Base-by-base conservation (phyloP, 345 rosid genomes). In the Eucalyptus curtisii region DNA sequence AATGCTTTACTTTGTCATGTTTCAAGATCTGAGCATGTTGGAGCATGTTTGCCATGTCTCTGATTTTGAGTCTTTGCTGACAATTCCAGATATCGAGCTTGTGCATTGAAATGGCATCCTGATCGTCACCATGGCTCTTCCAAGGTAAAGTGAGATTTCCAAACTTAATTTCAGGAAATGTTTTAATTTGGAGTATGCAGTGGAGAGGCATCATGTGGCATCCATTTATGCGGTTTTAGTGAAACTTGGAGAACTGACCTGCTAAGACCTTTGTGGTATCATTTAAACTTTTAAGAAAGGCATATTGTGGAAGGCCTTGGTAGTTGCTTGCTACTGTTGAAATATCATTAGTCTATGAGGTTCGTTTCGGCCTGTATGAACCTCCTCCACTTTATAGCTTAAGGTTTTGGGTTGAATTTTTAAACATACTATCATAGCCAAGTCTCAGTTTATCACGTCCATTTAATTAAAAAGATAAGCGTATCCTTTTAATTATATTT, bases 21-120 rank as follows among this genome's bases (percentile, higher is more conserved):
- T 40, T 76, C 84, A 40, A 76, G 30, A 76, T 76, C 84, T 40
- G 30, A 76, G 84, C 84, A 76, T 40, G 84, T 76, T 76, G 84
- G 47, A 40, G 47, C 24, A 4, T 20, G 84, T 40, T 76, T 13
- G 2, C 84, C 30, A 76, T 40, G 84, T 40, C 84, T 20, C 84
- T 40, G 84, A 76, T 40, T 40, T 76, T 76, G 84, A 76, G 14
- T 44, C 31, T 80, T 64, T 87, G 52, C 33, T 27, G 50, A 42
- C 68, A 82, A 88, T 86, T 86, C 20, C 91, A 97, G 99, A 79
- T 97, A 96, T 88, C 95, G 99, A 88, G 88, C 92, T 87, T 95
- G 98, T 87, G 99, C 99, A 13, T 89, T 97, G 86, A 96, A 96
- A 90, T 97, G 99, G 98, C 98, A 96, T 91, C 99, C 98, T 20